Evolutionary conservation across 225 moss, liverwort and hornwort species (phyloP).

Genomic region (Sphagnum tenellum): DNA sequence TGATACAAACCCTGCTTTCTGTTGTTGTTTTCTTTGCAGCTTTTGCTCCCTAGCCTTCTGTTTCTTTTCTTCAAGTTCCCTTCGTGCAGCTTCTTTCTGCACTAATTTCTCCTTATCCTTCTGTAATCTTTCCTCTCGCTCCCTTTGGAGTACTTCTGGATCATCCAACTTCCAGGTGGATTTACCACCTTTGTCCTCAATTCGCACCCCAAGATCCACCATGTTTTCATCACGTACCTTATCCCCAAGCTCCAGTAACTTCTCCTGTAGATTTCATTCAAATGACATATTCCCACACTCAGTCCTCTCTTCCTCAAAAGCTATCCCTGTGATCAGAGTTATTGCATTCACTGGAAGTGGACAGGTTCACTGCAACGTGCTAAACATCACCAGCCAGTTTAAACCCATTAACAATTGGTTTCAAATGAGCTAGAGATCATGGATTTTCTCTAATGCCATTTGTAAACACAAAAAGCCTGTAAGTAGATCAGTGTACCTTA

Average conservation of each 20-base stretch:
- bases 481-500: constrained; percentile 23
- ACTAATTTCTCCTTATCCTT: constrained; percentile 8
- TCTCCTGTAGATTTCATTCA: constrained; percentile 17
- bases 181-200: constrained; percentile 52
- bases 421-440: too few relatives aligned
- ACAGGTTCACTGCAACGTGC: too few relatives aligned
- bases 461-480: too few relatives aligned
- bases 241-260: constrained; percentile 61
- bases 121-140: constrained; percentile 61
- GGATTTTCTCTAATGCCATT: too few relatives aligned
- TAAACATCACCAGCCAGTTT: too few relatives aligned
- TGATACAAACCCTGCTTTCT: constrained; percentile 9
- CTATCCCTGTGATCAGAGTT: too few relatives aligned
- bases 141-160: constrained; percentile 40
- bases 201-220: constrained; percentile 69
- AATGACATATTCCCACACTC: too few relatives aligned
- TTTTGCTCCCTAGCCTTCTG: constrained; percentile 49
- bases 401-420: constrained; percentile 10
- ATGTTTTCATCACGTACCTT: constrained; percentile 63
- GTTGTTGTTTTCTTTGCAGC: constrained; percentile 35
- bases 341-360: too few relatives aligned
- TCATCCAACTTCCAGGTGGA: constrained; percentile 71
- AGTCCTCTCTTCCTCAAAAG: too few relatives aligned
- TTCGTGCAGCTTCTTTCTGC: too few relatives aligned
- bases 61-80: constrained; percentile 30